Evolutionary conservation across 331 rosid species (phyloP).

Genomic region (Quercus lobata): DNA sequence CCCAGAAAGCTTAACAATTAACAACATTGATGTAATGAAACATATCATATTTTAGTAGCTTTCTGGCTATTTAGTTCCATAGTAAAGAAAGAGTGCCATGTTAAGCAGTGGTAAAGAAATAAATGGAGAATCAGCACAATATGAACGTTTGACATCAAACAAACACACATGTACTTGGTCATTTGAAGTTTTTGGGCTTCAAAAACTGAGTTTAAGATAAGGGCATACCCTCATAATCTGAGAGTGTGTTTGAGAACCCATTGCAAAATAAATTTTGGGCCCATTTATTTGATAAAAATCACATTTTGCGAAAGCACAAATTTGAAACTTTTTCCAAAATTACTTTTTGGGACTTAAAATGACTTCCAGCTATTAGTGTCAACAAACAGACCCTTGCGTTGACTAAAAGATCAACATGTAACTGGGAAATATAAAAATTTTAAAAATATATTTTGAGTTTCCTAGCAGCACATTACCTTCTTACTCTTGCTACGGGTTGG

Average conservation of each 20-base stretch:
- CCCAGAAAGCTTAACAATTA: background rate
- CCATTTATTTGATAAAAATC: too few relatives aligned
- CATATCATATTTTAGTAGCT: background rate
- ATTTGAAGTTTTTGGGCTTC: too few relatives aligned
- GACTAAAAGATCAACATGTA: slow-evolving; percentile 4
- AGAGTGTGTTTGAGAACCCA: too few relatives aligned
- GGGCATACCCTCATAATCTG: too few relatives aligned
- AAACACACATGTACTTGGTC: background rate
- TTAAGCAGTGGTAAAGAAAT: background rate
- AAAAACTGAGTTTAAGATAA: too few relatives aligned
- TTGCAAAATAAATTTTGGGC: too few relatives aligned
- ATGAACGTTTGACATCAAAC: background rate
- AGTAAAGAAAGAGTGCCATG: background rate
- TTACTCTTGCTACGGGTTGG: slow-evolving; percentile 88
- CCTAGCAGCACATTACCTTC: slow-evolving; percentile 55
- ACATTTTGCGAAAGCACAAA: too few relatives aligned
- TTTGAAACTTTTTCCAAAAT: too few relatives aligned
- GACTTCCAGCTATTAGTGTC: too few relatives aligned
- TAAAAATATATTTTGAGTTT: background rate
- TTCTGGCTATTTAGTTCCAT: background rate
- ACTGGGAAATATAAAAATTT: background rate
- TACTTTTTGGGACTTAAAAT: too few relatives aligned
- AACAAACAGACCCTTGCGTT: background rate
- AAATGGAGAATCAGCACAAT: background rate
- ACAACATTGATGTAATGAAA: background rate